Percentiles rank a stretch among this genome's conserved stretches.
Evolutionary conservation across 768 basidiomycete genomes (phyloP).

Genomic region (Lentinula guzmanii): DNA sequence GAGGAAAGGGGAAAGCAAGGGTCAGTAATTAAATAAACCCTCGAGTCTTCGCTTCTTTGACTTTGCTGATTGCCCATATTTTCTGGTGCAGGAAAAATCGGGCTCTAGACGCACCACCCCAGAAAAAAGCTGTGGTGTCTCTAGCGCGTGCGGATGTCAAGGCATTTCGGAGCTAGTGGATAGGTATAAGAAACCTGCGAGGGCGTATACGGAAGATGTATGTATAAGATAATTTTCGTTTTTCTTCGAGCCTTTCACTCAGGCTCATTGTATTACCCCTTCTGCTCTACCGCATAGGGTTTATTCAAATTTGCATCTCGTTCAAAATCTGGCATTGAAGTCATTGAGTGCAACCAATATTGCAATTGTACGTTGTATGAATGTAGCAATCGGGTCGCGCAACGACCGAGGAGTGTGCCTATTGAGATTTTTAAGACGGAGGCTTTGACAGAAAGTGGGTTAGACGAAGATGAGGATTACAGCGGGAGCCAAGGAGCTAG

Average conservation of each 20-base stretch:
- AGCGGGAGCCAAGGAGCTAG: neutral
- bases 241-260: neutral
- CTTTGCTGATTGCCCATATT: neutral
- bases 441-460: neutral
- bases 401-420: slow-evolving; percentile 46
- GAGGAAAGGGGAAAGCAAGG: neutral
- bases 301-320: slow-evolving; percentile 36
- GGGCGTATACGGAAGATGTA: slow-evolving; percentile 40
- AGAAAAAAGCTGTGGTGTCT: slow-evolving; percentile 15
- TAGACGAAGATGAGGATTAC: neutral
- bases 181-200: slow-evolving; percentile 18
- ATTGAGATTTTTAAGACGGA: slow-evolving; percentile 69
- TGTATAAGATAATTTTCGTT: neutral
- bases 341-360: slow-evolving; percentile 58
- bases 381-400: slow-evolving; percentile 60
- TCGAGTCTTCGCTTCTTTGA: neutral
- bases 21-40: neutral
- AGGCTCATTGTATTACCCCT: neutral
- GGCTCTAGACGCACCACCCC: neutral
- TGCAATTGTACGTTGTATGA: neutral
- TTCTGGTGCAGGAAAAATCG: neutral
- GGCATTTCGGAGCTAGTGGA: slow-evolving; percentile 32
- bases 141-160: slow-evolving; percentile 43
- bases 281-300: slow-evolving; percentile 28
- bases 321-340: slow-evolving; percentile 33